Evolutionary conservation across 2,329 filamentous ascomycete species (phyloP).

Genomic region (Neodidymelliopsis sp.): DNA sequence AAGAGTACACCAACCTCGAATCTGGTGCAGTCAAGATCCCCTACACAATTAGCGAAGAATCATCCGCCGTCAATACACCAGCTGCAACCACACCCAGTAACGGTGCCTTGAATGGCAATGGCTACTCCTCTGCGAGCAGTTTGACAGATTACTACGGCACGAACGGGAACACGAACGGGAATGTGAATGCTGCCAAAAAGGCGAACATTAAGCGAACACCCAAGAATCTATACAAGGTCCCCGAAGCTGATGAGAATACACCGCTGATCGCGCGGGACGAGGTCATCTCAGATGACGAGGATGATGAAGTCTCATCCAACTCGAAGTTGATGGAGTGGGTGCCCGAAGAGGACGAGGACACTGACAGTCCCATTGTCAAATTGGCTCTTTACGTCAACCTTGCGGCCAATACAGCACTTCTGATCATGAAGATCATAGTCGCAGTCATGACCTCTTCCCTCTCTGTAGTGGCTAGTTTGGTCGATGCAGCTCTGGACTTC

Average conservation of each 20-base stretch:
- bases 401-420: slow-evolving; percentile 75
- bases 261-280: slow-evolving; percentile 60
- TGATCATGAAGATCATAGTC: slow-evolving; percentile 79
- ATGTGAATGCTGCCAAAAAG: slow-evolving; percentile 32
- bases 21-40: slow-evolving; percentile 69
- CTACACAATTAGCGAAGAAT: slow-evolving; percentile 78
- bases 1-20: slow-evolving; percentile 79
- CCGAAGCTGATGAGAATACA: slow-evolving; percentile 68
- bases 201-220: slow-evolving; percentile 65
- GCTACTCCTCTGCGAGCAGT: slow-evolving; percentile 18
- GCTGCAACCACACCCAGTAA: slow-evolving; percentile 25
- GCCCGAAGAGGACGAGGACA: slow-evolving; percentile 74
- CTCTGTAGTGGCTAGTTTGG: slow-evolving; percentile 79
- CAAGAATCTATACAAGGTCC: slow-evolving; percentile 81
- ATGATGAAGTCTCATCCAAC: slow-evolving; percentile 49
- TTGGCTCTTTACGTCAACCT: slow-evolving; percentile 89
- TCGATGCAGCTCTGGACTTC: slow-evolving; percentile 82
- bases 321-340: slow-evolving; percentile 72
- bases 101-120: slow-evolving; percentile 24
- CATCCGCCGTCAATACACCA: slow-evolving; percentile 37
- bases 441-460: slow-evolving; percentile 80
- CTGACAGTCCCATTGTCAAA: slow-evolving; percentile 77
- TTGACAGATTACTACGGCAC: slow-evolving; percentile 45
- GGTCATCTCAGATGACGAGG: slow-evolving; percentile 54
- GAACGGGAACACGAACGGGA: slow-evolving; percentile 18